Conservation (phyloP, 2,329 filamentous ascomycete species). For the Trichoderma sp. region DNA sequence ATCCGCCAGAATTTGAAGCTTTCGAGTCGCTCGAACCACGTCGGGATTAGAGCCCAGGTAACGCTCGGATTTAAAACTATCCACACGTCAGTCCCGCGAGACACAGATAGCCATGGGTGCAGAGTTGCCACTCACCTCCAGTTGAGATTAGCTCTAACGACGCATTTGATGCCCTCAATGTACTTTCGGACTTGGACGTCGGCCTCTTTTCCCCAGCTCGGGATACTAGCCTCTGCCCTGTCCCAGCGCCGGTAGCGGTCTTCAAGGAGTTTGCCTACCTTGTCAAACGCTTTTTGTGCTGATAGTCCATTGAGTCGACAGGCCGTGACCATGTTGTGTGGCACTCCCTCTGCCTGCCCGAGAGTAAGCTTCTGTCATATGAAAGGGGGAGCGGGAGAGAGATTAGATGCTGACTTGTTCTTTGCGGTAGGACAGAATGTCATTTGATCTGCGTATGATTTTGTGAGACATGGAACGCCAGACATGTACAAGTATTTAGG, state of each 20-base stretch:
- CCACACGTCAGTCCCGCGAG: not conserved
- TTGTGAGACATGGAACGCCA: not conserved
- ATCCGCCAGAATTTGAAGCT: conserved; percentile 1
- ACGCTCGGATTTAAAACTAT: conserved; percentile 21
- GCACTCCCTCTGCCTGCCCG: conserved; percentile 20
- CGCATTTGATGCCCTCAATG: conserved; percentile 26
- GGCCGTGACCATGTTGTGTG: conserved; percentile 25
- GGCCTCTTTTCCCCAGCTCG: conserved; percentile 17
- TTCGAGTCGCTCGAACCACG: conserved; percentile 9
- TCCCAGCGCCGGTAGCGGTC: conserved; percentile 23
- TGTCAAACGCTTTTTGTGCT: conserved; percentile 25
- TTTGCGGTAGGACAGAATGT: conserved; percentile 26
- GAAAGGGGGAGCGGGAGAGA: not conserved
- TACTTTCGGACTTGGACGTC: conserved; percentile 23
- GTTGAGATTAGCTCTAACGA: conserved; percentile 25
- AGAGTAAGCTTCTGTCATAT: not conserved
- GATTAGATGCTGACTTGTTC: conserved; percentile 22
- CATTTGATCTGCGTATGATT: conserved; percentile 22
- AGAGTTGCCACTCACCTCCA: conserved; percentile 13
- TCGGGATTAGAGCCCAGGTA: conserved; percentile 19
- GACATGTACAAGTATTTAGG: not conserved
- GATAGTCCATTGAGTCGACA: conserved; percentile 23
- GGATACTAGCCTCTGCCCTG: conserved; percentile 16
- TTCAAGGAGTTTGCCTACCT: conserved; percentile 23
- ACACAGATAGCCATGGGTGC: no score